These are phyloP conservation scores for Clonostachys rosea DNA, from an alignment of 2,329 filamentous ascomycete species.

Conservation along the genomic window DNA sequence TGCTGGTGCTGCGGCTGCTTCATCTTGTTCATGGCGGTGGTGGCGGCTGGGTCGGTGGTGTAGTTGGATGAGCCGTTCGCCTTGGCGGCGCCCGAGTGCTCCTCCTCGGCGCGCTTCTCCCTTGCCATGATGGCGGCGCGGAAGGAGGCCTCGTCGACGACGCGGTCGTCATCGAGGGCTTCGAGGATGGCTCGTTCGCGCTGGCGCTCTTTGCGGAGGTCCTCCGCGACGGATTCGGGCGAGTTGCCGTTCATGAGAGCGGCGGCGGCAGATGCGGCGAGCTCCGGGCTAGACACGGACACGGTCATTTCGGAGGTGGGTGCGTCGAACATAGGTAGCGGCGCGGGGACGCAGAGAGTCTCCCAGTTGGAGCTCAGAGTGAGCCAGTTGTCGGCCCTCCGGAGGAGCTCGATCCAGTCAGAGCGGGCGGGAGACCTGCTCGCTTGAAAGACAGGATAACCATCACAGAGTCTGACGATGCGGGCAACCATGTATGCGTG, in stretches of 20 bases:
- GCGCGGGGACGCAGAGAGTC: slow-evolving; percentile 58
- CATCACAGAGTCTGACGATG: slow-evolving; percentile 68
- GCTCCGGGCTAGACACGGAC: background rate
- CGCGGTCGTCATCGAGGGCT: slow-evolving; percentile 62
- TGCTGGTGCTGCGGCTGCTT: background rate
- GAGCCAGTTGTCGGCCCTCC: slow-evolving; percentile 65
- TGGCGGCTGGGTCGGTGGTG: background rate
- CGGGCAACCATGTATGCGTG: slow-evolving; percentile 81
- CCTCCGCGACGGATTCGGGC: slow-evolving; percentile 13
- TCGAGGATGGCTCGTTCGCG: slow-evolving; percentile 64
- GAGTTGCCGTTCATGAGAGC: slow-evolving; percentile 22
- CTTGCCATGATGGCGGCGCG: slow-evolving; percentile 57
- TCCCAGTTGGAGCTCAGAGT: slow-evolving; percentile 65
- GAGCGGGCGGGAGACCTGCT: slow-evolving; percentile 66
- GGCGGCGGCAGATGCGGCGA: slow-evolving; percentile 18
- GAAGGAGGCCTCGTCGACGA: slow-evolving; percentile 63
- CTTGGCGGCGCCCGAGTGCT: background rate
- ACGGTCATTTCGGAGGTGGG: slow-evolving; percentile 7
- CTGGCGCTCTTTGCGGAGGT: slow-evolving; percentile 41
- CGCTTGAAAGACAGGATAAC: slow-evolving; percentile 75
- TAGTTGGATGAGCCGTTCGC: background rate
- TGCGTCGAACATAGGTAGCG: slow-evolving; percentile 31
- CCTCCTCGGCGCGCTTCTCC: slow-evolving; percentile 51
- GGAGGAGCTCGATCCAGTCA: slow-evolving; percentile 76
- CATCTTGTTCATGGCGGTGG: background rate